A percentile compares a stretch with the other conserved stretches of the same genome.
phyloP scores from a whole-genome alignment of 768 basidiomycete species.

The Coprinopsis sp. region DNA sequence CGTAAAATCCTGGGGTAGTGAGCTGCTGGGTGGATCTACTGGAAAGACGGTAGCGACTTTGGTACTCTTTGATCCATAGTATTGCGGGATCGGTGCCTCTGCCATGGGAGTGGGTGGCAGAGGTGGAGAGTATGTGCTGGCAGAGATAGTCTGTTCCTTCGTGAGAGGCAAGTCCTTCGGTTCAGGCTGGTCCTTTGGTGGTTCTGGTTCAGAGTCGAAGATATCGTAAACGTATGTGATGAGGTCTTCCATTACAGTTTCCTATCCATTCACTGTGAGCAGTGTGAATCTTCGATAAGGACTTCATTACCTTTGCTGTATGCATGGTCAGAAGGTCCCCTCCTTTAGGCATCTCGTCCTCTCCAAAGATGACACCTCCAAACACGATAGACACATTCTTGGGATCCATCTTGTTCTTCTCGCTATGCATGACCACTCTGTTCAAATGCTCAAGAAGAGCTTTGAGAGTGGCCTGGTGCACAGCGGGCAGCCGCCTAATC shows the following conservation, averaged over 20 bases:
- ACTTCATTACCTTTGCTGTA: constrained; percentile 55
- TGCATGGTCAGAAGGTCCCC: constrained; percentile 76
- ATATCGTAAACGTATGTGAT: constrained; percentile 65
- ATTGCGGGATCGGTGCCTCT: constrained; percentile 50
- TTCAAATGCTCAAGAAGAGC: constrained; percentile 79
- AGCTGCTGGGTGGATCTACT: constrained; percentile 16
- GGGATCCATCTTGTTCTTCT: constrained; percentile 90
- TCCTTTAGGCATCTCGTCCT: constrained; percentile 81
- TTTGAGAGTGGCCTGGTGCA: constrained; percentile 83
- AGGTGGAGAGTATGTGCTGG: constrained; percentile 53
- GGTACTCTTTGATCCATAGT: constrained; percentile 71
- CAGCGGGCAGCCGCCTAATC: constrained; percentile 74
- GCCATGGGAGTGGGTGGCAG: constrained; percentile 69
- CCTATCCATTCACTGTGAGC: constrained; percentile 20
- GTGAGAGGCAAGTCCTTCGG: too few relatives aligned
- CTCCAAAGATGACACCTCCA: constrained; percentile 84
- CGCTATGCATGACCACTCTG: constrained; percentile 57
- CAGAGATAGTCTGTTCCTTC: too few relatives aligned
- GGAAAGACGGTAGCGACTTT: constrained; percentile 51
- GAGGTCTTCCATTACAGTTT: constrained; percentile 76
- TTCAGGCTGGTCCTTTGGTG: too few relatives aligned
- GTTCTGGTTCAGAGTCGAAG: constrained; percentile 62
- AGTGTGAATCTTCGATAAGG: background rate
- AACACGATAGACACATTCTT: constrained; percentile 92
- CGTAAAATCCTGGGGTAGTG: constrained; percentile 70